Base-by-base conservation (phyloP, 2,329 filamentous ascomycete species). In the Paecilomyces dactylethromorphus region DNA sequence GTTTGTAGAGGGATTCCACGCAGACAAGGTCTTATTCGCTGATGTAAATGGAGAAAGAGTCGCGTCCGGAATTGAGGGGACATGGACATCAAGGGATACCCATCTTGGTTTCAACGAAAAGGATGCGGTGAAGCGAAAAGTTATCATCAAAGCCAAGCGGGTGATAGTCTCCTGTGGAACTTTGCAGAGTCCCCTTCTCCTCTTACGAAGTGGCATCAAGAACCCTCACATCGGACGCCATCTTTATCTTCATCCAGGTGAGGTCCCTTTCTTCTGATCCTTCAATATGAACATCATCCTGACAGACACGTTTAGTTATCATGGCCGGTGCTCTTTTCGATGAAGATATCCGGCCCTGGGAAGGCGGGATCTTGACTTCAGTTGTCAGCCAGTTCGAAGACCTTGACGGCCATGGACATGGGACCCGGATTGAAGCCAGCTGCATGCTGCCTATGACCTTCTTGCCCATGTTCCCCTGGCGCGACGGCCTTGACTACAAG, bases 191-290 rank as follows among this genome's bases (percentile, higher is more conserved):
- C 92, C 93, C 0, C 71, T 93, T 1, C 71, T 97, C 1, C 79
- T 97, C 51, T 78, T 87, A 63, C 87, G 88, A 55, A 96, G 91
- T 60, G 91, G 91, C 1, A 73, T 97, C 55, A 87, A 83, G 78
- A 96, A 96, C 70, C 81, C 81, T 3, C 87, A 96, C 58, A 88
- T 97, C 62, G 93, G 93, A 26, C 83, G 82, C 7, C 90, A 97
- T 66, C 83, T 97, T 3, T 81, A 94, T 66, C 74, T 96, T 0
- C 93, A 97, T 68, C 93, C 92, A 1, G 87, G 86, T 68, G 82
- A 81, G 67, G 69, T 18, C n/a, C 18, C 3, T 26, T 26, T 31
- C 21, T 26, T 54, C 10, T 4, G 15, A 8, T 52, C 0, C 3
- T 52, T 39, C 24, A 24, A 50, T 29, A 29, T 29, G 26, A n/a